phyloP scores from a whole-genome alignment of 2,329 filamentous ascomycete genomes.

The Tolypocladium pustulatum region DNA sequence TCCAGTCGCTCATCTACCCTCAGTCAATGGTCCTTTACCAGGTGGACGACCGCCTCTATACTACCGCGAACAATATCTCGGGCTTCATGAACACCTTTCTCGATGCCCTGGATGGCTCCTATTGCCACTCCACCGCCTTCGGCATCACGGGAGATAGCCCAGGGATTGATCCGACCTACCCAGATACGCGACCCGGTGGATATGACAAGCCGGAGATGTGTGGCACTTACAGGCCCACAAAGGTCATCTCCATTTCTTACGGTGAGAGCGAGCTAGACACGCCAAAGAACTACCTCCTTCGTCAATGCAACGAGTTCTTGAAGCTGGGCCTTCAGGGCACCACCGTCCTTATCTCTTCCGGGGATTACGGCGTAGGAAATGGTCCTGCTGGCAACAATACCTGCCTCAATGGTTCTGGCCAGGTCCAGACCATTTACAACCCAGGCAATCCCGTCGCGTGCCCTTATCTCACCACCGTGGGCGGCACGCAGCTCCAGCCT shows the following conservation, averaged over 20 bases:
- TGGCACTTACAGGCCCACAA: slow-evolving; percentile 18
- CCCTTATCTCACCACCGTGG: slow-evolving; percentile 1
- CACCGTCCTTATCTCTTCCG: slow-evolving; percentile 24
- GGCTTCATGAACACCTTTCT: slow-evolving; percentile 30
- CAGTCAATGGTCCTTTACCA: slow-evolving; percentile 35
- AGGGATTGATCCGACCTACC: slow-evolving; percentile 35
- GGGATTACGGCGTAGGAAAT: slow-evolving; percentile 18
- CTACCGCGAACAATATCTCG: slow-evolving; percentile 29
- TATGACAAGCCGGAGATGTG: slow-evolving; percentile 30
- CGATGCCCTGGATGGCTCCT: slow-evolving; percentile 40
- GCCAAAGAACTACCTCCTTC: slow-evolving; percentile 33
- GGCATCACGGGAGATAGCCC: slow-evolving; percentile 11
- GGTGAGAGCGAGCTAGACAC: slow-evolving; percentile 36
- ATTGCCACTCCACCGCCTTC: slow-evolving; percentile 38
- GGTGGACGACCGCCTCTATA: slow-evolving; percentile 32
- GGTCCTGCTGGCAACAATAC: not conserved
- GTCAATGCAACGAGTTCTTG: slow-evolving; percentile 27
- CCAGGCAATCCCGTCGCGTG: not conserved
- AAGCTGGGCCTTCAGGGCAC: slow-evolving; percentile 29
- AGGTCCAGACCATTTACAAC: slow-evolving; percentile 6
- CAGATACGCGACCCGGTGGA: slow-evolving; percentile 33
- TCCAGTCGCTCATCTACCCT: slow-evolving; percentile 38
- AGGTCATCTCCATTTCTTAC: slow-evolving; percentile 31
- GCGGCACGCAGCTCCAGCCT: not conserved
- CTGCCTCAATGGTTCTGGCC: slow-evolving; percentile 5